Percentiles rank a stretch among this genome's conserved stretches.
phyloP scores from a whole-genome alignment of 2,329 filamentous ascomycete species.

The Trichoderma sp. region DNA sequence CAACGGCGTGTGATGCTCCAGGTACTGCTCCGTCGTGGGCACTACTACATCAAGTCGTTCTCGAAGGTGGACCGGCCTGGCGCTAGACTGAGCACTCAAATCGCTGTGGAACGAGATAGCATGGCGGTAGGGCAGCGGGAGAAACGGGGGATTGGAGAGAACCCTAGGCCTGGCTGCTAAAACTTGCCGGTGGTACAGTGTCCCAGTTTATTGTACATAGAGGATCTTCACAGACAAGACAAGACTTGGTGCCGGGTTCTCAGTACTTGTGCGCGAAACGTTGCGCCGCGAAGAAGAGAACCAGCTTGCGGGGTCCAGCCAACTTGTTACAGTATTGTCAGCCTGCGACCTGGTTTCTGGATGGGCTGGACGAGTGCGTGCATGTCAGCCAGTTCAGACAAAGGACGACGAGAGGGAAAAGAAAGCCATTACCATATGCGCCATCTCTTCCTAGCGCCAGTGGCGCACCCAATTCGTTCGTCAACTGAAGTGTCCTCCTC shows the following conservation, averaged over 20 bases:
- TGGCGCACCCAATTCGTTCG: conserved; percentile 6
- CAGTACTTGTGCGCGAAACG: not conserved
- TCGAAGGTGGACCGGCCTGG: conserved; percentile 19
- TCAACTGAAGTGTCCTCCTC: not conserved
- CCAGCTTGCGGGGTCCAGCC: conserved; percentile 14
- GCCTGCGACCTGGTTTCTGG: not conserved
- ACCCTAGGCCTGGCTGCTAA: conserved; percentile 21
- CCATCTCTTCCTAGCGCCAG: not conserved
- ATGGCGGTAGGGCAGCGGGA: conserved; percentile 30
- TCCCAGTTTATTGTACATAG: not conserved
- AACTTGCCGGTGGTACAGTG: conserved; percentile 10
- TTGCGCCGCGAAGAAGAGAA: not conserved
- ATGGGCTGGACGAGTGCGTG: conserved; percentile 14
- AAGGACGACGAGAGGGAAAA: not conserved
- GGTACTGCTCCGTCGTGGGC: conserved; percentile 9
- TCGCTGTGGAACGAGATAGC: conserved; percentile 27
- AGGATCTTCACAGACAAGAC: not conserved
- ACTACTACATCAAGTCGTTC: conserved; percentile 16
- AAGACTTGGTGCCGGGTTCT: not conserved
- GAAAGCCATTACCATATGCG: not conserved
- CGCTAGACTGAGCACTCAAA: conserved; percentile 27
- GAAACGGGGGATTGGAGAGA: conserved; percentile 20
- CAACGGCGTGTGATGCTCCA: not conserved
- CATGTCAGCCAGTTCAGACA: not conserved
- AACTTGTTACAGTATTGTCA: not conserved